A percentile compares a stretch with the other conserved stretches of the same genome.
Evolutionary conservation across 2,329 filamentous ascomycete species (phyloP).

Genomic region (Tolypocladium amazonense): DNA sequence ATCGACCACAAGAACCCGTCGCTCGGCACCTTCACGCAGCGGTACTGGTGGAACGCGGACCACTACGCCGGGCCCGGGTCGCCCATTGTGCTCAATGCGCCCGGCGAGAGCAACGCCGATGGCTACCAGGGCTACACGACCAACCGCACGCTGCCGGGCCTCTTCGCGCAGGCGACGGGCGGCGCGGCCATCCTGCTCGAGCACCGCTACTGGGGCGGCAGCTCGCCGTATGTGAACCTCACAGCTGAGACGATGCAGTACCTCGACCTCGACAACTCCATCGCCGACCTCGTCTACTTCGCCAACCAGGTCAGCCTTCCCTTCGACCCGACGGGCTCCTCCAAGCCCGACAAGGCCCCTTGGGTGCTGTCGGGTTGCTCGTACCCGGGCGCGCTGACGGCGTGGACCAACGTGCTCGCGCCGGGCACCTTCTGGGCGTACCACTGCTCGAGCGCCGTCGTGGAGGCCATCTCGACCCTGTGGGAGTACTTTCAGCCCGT

Average conservation of each 20-base stretch:
- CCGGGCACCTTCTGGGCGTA: conserved; percentile 66
- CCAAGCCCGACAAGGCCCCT: conserved; percentile 53
- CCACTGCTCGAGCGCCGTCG: conserved; percentile 68
- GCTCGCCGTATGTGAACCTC: conserved; percentile 54
- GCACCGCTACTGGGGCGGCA: conserved; percentile 73
- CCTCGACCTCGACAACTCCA: conserved; percentile 65
- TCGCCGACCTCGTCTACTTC: conserved; percentile 70
- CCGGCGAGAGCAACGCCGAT: conserved; percentile 52
- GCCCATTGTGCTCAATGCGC: conserved; percentile 58
- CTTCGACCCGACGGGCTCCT: conserved; percentile 51
- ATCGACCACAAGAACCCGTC: conserved; percentile 47
- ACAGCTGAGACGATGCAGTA: conserved; percentile 59
- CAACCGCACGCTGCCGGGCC: conserved; percentile 57
- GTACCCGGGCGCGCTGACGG: conserved; percentile 67
- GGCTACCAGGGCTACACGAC: conserved; percentile 54
- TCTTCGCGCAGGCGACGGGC: conserved; percentile 54
- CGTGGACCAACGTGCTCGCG: conserved; percentile 61
- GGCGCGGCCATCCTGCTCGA: conserved; percentile 70
- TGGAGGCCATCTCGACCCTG: conserved; percentile 63
- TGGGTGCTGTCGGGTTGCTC: conserved; percentile 72
- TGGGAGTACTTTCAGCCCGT: conserved; percentile 45
- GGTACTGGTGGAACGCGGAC: conserved; percentile 71
- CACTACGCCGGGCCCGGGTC: conserved; percentile 67
- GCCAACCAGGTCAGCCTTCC: conserved; percentile 58
- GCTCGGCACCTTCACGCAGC: conserved; percentile 53